Conservation (phyloP, 192 early-diverging fungal species). For the Funneliformis mosseae region DNA sequence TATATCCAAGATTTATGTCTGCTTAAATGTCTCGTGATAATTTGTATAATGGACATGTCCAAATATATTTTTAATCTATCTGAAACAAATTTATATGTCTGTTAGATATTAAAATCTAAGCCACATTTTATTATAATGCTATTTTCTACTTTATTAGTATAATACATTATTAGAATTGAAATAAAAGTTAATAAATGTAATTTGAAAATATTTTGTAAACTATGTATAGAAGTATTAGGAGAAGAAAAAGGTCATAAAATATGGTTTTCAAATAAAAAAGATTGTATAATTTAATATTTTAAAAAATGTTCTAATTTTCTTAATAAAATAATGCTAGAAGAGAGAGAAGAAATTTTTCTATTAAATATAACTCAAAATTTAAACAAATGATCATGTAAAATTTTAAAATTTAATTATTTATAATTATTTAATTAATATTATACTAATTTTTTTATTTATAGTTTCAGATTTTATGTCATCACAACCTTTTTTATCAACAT, state of each 20-base stretch:
- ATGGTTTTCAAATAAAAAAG: slow-evolving; percentile 17
- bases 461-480: neutral
- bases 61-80: no score
- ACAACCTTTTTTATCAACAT: neutral
- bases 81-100: no score
- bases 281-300: slow-evolving; percentile 14
- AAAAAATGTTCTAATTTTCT: slow-evolving; percentile 15
- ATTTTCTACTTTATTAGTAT: neutral
- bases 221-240: neutral
- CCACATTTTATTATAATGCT: neutral
- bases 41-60: no score
- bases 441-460: neutral
- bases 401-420: neutral
- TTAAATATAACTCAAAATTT: neutral
- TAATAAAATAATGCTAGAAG: neutral
- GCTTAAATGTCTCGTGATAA: no score
- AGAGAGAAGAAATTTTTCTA: neutral
- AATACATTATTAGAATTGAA: neutral
- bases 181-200: neutral
- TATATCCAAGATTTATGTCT: no score
- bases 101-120: no score
- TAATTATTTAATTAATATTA: neutral
- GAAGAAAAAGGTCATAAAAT: neutral
- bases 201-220: neutral
- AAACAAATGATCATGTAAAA: neutral